Evolutionary conservation across 1,139 yeast species (phyloP), one percentile per base, ranked within the genome.

Genomic region (Kodamaea ohmeri): DNA sequence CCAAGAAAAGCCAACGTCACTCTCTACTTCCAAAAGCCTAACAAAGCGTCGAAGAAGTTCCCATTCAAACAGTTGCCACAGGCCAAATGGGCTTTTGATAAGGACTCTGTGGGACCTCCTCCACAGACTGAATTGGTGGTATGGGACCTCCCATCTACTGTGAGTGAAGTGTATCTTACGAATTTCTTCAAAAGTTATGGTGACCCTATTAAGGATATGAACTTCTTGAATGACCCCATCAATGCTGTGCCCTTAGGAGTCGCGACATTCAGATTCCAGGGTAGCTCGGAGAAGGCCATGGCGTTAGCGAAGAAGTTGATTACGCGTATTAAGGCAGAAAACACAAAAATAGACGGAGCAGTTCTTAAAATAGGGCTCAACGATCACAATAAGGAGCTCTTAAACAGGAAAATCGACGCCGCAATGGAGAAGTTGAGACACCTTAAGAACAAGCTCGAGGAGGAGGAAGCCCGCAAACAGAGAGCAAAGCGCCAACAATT

Each of bases 241-340:
- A 80, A 85, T 37, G 96, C 90, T 2, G 85, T 83, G 16, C 92
- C 95, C 0, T 60, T 89, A 36, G 95, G 96, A 3, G 66, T 88
- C 24, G 85, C 84, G 32, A 65, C 79, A 15, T 68, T 88, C 39
- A 68, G 73, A 40, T 89, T 76, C 60, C 78, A 72, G 40, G 90
- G 90, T 3, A 65, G 67, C 15, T 52, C 68, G 2, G 83, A 77
- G 35, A 64, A 65, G 40, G 76, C 92, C 1, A 78, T 78, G 51
- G 61, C 56, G 30, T 49, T 61, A 16, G 76, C 76, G 11, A 60
- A 60, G 33, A 56, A 55, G 34, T 56, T 71, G 19, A 55, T 70
- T 6, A 45, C 51, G 18, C 55, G 50, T 3, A 53, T 68, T 9
- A 56, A 55, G 32, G 20, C 48, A 2, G 64, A 60, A 24, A 52